Evolutionary conservation across 257 asterid species (phyloP).

Genomic region (Henckelia pumila): DNA sequence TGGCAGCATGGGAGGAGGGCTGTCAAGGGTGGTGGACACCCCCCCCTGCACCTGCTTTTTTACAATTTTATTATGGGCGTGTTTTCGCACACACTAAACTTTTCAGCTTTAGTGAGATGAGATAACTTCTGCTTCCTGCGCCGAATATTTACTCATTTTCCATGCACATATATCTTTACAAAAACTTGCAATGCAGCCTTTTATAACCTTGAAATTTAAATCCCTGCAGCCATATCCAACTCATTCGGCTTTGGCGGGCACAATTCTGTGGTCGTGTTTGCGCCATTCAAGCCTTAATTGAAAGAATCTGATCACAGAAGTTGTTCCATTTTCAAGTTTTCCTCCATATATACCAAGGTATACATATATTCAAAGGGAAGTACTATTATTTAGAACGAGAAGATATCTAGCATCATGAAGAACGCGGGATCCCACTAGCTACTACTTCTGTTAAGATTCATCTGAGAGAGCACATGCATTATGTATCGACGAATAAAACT

Average conservation of each 20-base stretch:
- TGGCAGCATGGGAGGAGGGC: too few species aligned
- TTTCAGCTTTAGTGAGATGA: too few species aligned
- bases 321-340: background rate
- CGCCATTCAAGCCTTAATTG: conserved; percentile 56
- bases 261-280: conserved; percentile 68
- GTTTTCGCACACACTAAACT: too few species aligned
- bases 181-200: background rate
- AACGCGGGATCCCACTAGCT: background rate
- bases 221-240: conserved; percentile 58
- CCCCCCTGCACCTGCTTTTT: too few species aligned
- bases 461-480: conserved; percentile 12
- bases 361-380: background rate
- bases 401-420: background rate
- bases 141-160: background rate
- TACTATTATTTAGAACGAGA: conserved; percentile 11
- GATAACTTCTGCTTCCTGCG: too few species aligned
- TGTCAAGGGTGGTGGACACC: too few species aligned
- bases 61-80: too few species aligned
- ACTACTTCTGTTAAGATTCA: conserved; percentile 11
- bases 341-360: background rate
- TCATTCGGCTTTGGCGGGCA: conserved; percentile 78
- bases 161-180: background rate
- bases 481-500: conserved; percentile 4
- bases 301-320: background rate
- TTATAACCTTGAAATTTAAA: background rate